Conservation (phyloP, 352 stramenopile species). For the Phytophthora melonis region DNA sequence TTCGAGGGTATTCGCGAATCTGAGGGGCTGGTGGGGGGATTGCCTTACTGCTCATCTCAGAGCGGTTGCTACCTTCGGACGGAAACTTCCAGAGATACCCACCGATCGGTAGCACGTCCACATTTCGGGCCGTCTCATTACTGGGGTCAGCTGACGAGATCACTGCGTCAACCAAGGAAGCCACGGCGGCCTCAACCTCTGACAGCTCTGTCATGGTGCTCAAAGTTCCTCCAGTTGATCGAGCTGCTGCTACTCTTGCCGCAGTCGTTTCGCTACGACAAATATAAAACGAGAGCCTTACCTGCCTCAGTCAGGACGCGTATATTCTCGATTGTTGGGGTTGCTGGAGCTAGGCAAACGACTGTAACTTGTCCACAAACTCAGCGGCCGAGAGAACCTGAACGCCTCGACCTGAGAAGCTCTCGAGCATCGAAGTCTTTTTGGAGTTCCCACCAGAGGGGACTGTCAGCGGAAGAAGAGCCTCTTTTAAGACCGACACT, state of each 20-base stretch:
- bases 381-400: slow-evolving; percentile 39
- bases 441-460: not conserved
- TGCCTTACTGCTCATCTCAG: not conserved
- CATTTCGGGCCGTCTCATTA: slow-evolving; percentile 6
- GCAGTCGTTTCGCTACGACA: slow-evolving; percentile 14
- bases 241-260: not conserved
- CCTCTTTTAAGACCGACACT: slow-evolving; percentile 86
- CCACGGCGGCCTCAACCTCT: slow-evolving; percentile 22
- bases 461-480: slow-evolving; percentile 42
- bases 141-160: slow-evolving; percentile 5
- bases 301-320: slow-evolving; percentile 1
- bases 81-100: slow-evolving; percentile 75
- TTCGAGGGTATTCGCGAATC: slow-evolving; percentile 39
- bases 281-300: slow-evolving; percentile 16
- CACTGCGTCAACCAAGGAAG: slow-evolving; percentile 26
- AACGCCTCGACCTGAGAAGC: slow-evolving; percentile 36
- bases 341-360: slow-evolving; percentile 37
- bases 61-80: slow-evolving; percentile 64
- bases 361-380: slow-evolving; percentile 50
- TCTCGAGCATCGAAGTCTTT: slow-evolving; percentile 31
- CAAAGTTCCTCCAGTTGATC: not conserved
- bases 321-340: slow-evolving; percentile 10
- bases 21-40: slow-evolving; percentile 20
- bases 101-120: slow-evolving; percentile 21
- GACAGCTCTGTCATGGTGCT: slow-evolving; percentile 14